Base-by-base conservation (phyloP, 108 stramenopile species). In the Nannochloropsis gaditana region DNA sequence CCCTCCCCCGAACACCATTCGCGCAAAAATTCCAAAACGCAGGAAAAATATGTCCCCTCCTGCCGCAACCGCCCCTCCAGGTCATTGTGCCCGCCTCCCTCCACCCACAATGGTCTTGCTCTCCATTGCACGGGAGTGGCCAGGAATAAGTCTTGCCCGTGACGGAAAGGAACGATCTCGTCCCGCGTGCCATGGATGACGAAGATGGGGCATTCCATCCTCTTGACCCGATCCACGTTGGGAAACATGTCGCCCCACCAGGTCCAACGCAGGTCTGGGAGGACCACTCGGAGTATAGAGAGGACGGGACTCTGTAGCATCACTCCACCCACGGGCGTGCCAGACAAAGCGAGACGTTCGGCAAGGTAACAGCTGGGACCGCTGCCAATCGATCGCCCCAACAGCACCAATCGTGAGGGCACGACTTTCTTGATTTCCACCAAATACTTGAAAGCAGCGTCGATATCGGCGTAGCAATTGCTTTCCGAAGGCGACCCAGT, bases 321-420 rank as follows among this genome's bases (percentile, higher is more conserved):
- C 17, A 95, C 90, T 21, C 97, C 97, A 21, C 94, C 93, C 82
- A 96, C 92, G 80, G 92, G 93, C 45, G 93, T 90, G 4, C 94
- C 95, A 84, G 92, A 92, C 44, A 21, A 59, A 10, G 96, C 94
- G 79, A 96, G 93, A 86, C 95, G 93, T 80, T 93, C 85, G 2
- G 98, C 97, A 47, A 99, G 87, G 88, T 97, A 96, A 86, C 96
- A 96, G 41, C 95, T 94, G 5, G 98, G 97, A 5, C 98, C 98
- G 9, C 93, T 94, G 6, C 97, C 97, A 31, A 97, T 90, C 15
- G 95, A 96, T 84, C 97, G 90, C 9, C 97, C 97, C 87, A 96
- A 98, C 79, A 98, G 87, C 9, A 98, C 92, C 88, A 98, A 94
- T 82, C 94, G 95, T 87, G 93, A 93, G 19, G 96, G 94, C 83